These are phyloP conservation scores for Trypanosoma scelopori DNA, from an alignment of 208 protist species.

Conservation along the genomic window DNA sequence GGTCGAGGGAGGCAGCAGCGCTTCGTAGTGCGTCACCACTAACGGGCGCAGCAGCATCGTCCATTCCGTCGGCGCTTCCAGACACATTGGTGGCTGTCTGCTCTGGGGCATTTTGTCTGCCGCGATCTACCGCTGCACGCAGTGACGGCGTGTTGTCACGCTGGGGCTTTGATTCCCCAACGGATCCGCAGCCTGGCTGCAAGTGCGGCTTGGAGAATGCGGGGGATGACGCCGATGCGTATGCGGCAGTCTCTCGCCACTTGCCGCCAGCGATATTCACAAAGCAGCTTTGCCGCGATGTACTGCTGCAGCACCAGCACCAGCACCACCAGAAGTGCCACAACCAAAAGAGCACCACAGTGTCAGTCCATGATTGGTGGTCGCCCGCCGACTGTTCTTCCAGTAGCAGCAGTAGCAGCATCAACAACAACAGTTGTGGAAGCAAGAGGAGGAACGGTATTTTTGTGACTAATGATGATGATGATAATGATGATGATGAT, in stretches of 20 bases:
- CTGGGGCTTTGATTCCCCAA: slow-evolving; percentile 1
- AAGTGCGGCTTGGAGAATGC: not conserved
- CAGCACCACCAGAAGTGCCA: too few relatives aligned
- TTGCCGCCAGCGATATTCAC: not conserved
- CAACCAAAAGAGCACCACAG: too few relatives aligned
- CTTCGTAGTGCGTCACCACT: not conserved
- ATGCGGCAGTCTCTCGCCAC: not conserved
- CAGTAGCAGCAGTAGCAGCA: too few relatives aligned
- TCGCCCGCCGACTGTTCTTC: too few relatives aligned
- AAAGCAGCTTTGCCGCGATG: not conserved
- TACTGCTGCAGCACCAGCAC: not conserved
- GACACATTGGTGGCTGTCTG: not conserved
- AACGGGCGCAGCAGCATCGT: not conserved
- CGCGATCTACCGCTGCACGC: not conserved
- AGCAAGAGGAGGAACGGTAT: too few relatives aligned
- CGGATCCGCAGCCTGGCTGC: not conserved
- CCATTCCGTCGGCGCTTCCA: not conserved
- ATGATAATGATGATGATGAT: not conserved
- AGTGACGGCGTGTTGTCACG: not conserved
- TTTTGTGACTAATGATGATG: not conserved
- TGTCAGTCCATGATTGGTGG: too few relatives aligned
- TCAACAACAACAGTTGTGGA: not conserved
- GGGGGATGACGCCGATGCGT: not conserved
- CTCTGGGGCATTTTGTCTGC: slow-evolving; percentile 8
- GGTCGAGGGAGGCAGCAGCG: too few relatives aligned